phyloP scores from a whole-genome alignment of 371 early-diverging fungal species.

The Mortierella sp. region DNA sequence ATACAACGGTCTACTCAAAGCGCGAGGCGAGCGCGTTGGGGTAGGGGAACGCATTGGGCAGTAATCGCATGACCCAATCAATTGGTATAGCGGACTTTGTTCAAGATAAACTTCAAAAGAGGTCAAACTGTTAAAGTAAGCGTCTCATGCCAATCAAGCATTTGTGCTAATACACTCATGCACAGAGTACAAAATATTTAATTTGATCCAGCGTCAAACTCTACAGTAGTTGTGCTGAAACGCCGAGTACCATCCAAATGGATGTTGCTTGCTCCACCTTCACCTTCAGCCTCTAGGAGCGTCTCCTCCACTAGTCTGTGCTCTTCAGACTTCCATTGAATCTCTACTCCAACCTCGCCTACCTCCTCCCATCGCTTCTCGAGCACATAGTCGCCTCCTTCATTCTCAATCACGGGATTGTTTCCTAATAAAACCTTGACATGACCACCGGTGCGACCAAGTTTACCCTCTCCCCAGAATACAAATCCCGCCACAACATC shows the following conservation, averaged over 20 bases:
- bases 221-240: constrained; percentile 33
- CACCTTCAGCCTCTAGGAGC: neutral
- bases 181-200: neutral
- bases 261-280: neutral
- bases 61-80: neutral
- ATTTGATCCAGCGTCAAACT: constrained; percentile 22
- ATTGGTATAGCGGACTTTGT: neutral
- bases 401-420: constrained; percentile 48
- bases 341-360: constrained; percentile 38
- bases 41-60: too few species aligned
- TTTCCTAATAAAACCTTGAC: constrained; percentile 34
- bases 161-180: too few species aligned
- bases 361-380: constrained; percentile 55
- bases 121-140: too few species aligned
- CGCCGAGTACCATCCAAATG: constrained; percentile 32
- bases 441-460: constrained; percentile 32
- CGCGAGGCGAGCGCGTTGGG: neutral
- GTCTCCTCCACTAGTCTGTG: constrained; percentile 22
- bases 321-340: constrained; percentile 46
- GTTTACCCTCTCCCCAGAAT: constrained; percentile 52
- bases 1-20: too few species aligned
- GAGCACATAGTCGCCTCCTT: constrained; percentile 51
- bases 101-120: neutral
- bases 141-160: neutral
- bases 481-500: constrained; percentile 50